These are phyloP conservation scores for Paraconiothyrium brasiliense DNA, from an alignment of 2,329 filamentous ascomycete species.

Conservation along the genomic window DNA sequence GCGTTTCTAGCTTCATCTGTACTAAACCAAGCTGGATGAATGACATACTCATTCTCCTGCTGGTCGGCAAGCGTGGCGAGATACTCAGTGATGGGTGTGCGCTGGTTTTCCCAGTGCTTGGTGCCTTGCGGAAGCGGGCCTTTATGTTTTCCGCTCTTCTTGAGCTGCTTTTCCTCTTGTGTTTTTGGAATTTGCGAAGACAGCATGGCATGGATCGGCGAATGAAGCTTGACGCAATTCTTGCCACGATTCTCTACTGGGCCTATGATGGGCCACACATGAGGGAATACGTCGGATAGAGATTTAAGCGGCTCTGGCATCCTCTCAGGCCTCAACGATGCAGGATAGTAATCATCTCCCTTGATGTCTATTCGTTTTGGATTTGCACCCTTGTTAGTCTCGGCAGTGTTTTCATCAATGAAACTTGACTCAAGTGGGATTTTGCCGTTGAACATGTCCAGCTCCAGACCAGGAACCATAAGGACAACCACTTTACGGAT, in stretches of 20 bases:
- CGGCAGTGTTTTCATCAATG: slow-evolving; percentile 22
- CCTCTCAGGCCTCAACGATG: slow-evolving; percentile 51
- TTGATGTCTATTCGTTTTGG: slow-evolving; percentile 47
- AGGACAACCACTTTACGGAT: slow-evolving; percentile 82
- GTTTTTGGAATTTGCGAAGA: slow-evolving; percentile 75
- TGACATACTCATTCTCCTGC: slow-evolving; percentile 80
- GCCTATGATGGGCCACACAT: slow-evolving; percentile 88
- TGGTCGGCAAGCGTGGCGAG: slow-evolving; percentile 77
- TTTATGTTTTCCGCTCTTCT: slow-evolving; percentile 47
- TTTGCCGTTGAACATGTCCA: slow-evolving; percentile 81
- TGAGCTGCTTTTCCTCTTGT: slow-evolving; percentile 72
- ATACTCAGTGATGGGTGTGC: slow-evolving; percentile 84
- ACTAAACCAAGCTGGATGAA: slow-evolving; percentile 80
- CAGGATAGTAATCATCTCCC: slow-evolving; percentile 61
- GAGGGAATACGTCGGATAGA: slow-evolving; percentile 82
- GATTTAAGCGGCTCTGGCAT: slow-evolving; percentile 61
- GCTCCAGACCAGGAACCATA: slow-evolving; percentile 91
- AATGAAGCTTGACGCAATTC: slow-evolving; percentile 77
- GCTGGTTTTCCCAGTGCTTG: slow-evolving; percentile 74
- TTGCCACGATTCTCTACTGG: slow-evolving; percentile 79
- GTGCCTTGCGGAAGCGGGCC: slow-evolving; percentile 69
- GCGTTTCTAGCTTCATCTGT: slow-evolving; percentile 65
- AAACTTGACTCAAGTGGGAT: slow-evolving; percentile 27
- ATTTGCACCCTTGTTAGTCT: slow-evolving; percentile 28
- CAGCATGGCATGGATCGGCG: slow-evolving; percentile 85